Evolutionary conservation across 441 rosid genomes (phyloP).

Genomic region (Erodium texanum): DNA sequence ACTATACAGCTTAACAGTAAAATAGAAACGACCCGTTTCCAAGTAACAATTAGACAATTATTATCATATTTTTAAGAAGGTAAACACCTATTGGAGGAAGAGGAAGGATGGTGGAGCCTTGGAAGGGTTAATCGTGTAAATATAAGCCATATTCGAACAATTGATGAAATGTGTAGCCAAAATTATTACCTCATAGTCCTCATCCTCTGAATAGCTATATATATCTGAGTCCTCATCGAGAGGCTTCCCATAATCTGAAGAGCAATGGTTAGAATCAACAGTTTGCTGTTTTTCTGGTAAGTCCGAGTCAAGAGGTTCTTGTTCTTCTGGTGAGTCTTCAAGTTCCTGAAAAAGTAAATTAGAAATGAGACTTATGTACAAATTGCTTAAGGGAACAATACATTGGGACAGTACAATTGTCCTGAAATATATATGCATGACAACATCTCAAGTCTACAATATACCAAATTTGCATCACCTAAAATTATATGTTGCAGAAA

Average conservation of each 20-base stretch:
- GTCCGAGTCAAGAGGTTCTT: slow-evolving; percentile 16
- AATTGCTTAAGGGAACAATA: neutral
- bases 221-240: slow-evolving; percentile 41
- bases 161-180: neutral
- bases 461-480: neutral
- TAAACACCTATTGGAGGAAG: neutral
- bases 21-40: neutral
- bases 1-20: neutral
- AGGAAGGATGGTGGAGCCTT: neutral
- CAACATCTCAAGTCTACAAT: neutral
- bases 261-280: slow-evolving; percentile 31
- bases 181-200: slow-evolving; percentile 60
- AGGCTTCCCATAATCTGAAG: slow-evolving; percentile 41
- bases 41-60: neutral
- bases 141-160: slow-evolving; percentile 8
- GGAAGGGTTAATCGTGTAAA: neutral
- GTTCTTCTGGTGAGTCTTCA: slow-evolving; percentile 36
- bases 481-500: neutral
- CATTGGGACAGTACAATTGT: neutral
- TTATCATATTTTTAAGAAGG: neutral
- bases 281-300: slow-evolving; percentile 1
- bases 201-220: slow-evolving; percentile 37
- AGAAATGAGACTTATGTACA: neutral
- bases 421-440: too few species aligned
- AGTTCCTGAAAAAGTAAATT: slow-evolving; percentile 37